Conservation (phyloP, 2,329 filamentous ascomycete species). For the Hymenoscyphus fructigenus region DNA sequence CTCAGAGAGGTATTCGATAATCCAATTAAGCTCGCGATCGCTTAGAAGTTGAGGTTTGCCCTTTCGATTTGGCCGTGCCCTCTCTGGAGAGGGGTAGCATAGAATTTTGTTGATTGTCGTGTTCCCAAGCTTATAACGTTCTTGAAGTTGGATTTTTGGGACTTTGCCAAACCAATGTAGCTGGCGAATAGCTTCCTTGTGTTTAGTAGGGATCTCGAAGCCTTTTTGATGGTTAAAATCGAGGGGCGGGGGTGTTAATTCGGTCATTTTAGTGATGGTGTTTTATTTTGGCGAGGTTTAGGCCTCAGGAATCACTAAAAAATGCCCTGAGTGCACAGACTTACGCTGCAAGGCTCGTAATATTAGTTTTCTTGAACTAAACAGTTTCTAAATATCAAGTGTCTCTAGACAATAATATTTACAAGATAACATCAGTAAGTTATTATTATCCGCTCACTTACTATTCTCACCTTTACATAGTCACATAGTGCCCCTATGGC, state of each 20-base stretch:
- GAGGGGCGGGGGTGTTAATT: background rate
- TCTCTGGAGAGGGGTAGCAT: background rate
- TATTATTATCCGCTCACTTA: too few relatives aligned
- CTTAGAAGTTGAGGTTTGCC: background rate
- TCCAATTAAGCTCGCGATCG: background rate
- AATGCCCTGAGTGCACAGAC: too few relatives aligned
- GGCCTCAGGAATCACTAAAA: too few relatives aligned
- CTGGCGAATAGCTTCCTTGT: constrained; percentile 17
- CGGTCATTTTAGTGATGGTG: too few relatives aligned
- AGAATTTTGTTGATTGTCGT: constrained; percentile 2
- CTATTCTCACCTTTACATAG: too few relatives aligned
- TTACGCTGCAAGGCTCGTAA: too few relatives aligned
- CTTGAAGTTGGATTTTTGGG: background rate
- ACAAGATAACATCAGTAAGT: too few relatives aligned
- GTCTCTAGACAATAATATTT: too few relatives aligned
- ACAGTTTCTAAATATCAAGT: too few relatives aligned
- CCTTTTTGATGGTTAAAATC: constrained; percentile 14
- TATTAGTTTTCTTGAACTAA: too few relatives aligned
- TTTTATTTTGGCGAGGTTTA: too few relatives aligned
- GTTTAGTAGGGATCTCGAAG: constrained; percentile 14
- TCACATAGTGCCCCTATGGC: too few relatives aligned
- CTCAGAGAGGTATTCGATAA: constrained; percentile 6
- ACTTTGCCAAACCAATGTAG: constrained; percentile 13
- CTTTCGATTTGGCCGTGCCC: background rate
- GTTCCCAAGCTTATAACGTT: constrained; percentile 1